phyloP scores from a whole-genome alignment of 257 asterid species.

The Nicotiana noctiflora region DNA sequence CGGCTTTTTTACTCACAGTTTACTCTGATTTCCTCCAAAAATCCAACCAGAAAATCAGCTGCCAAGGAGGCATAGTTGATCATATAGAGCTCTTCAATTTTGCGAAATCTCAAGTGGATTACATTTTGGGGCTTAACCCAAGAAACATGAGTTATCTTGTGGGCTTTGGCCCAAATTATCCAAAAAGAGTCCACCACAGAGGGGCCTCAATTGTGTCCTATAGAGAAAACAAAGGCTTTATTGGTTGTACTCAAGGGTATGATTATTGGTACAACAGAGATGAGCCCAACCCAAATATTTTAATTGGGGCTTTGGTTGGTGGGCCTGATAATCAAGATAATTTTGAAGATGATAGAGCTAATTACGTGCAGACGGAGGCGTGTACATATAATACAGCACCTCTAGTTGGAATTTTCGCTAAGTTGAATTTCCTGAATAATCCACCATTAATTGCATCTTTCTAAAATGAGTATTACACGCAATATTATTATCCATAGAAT shows the following conservation, averaged over 20 bases:
- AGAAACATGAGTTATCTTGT: constrained; percentile 61
- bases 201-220: constrained; percentile 51
- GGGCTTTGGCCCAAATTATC: constrained; percentile 51
- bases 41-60: constrained; percentile 26
- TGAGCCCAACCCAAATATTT: constrained; percentile 52
- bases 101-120: constrained; percentile 49
- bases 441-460: constrained; percentile 12
- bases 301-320: constrained; percentile 69
- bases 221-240: constrained; percentile 37
- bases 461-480: not conserved
- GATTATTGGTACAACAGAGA: constrained; percentile 38
- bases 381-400: constrained; percentile 82
- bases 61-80: constrained; percentile 24
- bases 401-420: constrained; percentile 64
- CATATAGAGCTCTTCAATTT: constrained; percentile 27
- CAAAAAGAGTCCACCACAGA: constrained; percentile 59
- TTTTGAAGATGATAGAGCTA: constrained; percentile 47
- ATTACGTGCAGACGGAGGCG: constrained; percentile 70
- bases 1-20: constrained; percentile 32
- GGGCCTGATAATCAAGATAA: constrained; percentile 52
- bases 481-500: not conserved
- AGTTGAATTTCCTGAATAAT: constrained; percentile 20
- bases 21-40: constrained; percentile 51
- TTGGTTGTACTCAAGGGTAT: constrained; percentile 73
- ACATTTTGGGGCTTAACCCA: constrained; percentile 65